Evolutionary conservation across 2,329 filamentous ascomycete genomes (phyloP), one percentile per base, ranked within the genome.

Genomic region (Diatrype stigma): DNA sequence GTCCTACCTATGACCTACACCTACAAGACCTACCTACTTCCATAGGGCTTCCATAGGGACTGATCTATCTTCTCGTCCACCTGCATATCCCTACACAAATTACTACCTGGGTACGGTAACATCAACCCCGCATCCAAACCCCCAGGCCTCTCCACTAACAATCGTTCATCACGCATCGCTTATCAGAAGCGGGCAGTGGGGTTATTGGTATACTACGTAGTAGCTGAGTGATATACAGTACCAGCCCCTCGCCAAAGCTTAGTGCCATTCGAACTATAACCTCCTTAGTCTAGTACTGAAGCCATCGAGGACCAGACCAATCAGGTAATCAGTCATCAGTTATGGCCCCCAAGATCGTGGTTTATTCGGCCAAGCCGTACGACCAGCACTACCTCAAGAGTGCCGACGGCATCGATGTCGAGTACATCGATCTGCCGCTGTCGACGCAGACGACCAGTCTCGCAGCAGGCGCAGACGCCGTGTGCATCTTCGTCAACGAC

Each of bases 401-500:
- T n/a, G 58, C 69, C 22, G 60, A 62, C 34, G 63, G 70, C 47
- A 67, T 80, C 56, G 72, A 80, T 11, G 67, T 86, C 48, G 63
- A 71, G 51, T 85, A 79, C 65, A 81, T 86, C 67, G 75, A 82
- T 44, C 81, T 84, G 52, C 61, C 79, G 3, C 76, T 87, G 10
- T 73, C 70, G 38, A 57, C 71, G 26, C 76, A 82, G 44, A 88
- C 84, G 0, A 80, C 75, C 2, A 58, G 75, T 1, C 74, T 87
- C 6, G 78, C 79, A 2, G 61, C 68, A 2, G 76, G 72, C 34
- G 73, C 76, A 51, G 69, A 77, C 40, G 84, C 83, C 50, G 74
- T 88, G 46, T 87, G 84, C 67, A 79, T 81, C 59, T 88, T 88
- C 59, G 85, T 87, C 63, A 88, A 87, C 66, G 85, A 88, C 67